Conservation (phyloP, 1,139 yeast genomes). For the Blastobotrys serpentis region DNA sequence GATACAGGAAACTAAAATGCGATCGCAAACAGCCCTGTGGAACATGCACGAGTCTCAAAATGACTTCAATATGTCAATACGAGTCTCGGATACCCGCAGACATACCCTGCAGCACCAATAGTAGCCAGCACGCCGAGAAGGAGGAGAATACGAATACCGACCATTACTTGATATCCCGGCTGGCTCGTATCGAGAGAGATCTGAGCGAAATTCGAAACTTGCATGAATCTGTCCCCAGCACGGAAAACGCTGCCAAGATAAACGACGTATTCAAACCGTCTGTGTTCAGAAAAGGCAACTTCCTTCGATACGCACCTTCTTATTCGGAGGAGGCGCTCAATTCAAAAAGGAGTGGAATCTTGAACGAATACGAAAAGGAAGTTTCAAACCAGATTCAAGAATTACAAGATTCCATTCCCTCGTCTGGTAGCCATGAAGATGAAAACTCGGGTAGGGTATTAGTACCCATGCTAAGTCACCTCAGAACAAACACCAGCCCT, state of each 20-base stretch:
- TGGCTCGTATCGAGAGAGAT: constrained; percentile 5
- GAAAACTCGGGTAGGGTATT: neutral
- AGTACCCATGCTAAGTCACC: neutral
- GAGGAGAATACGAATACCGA: no score
- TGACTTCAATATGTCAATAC: constrained; percentile 23
- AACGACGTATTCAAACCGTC: neutral
- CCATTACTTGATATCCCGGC: neutral
- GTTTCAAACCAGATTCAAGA: neutral
- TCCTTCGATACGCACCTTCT: neutral
- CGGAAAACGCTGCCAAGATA: no score
- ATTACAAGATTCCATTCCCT: neutral
- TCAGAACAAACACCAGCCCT: constrained; percentile 1
- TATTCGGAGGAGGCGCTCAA: no score
- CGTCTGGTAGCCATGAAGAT: neutral
- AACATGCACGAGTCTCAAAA: constrained; percentile 24
- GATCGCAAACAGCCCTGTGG: constrained; percentile 29
- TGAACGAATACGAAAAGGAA: neutral
- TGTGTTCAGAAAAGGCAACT: neutral
- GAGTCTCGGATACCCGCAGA: constrained; percentile 16
- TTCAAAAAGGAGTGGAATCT: no score
- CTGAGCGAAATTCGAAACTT: constrained; percentile 2
- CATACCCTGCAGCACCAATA: neutral
- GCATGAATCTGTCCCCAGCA: neutral
- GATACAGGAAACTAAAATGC: constrained; percentile 30
- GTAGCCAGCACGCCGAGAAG: no score